These are phyloP conservation scores for Puccinia brachypodii DNA, from an alignment of 1,284 basidiomycete genomes.

Conservation along the genomic window DNA sequence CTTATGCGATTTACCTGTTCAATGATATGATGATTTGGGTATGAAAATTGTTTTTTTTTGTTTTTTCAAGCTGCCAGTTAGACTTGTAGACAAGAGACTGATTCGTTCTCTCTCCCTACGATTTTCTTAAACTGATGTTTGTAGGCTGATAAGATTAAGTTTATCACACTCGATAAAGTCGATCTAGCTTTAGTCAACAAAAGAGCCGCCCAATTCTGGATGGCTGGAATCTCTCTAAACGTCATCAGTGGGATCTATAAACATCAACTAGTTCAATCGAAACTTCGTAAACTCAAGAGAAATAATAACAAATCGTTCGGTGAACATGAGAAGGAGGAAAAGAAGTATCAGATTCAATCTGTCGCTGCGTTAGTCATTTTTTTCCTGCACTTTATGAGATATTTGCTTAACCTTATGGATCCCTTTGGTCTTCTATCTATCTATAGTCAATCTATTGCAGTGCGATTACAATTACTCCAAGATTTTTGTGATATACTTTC, in stretches of 20 bases:
- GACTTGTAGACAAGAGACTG: constrained; percentile 58
- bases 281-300: background rate
- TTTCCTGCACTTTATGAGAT: constrained; percentile 54
- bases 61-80: constrained; percentile 4
- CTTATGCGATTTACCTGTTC: constrained; percentile 84
- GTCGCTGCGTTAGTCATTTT: constrained; percentile 14
- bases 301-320: constrained; percentile 6
- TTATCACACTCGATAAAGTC: constrained; percentile 61
- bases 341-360: constrained; percentile 28
- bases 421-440: constrained; percentile 52
- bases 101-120: constrained; percentile 60
- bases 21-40: constrained; percentile 85
- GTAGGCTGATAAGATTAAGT: constrained; percentile 56
- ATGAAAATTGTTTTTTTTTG: constrained; percentile 53
- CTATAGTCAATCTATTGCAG: constrained; percentile 66
- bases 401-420: constrained; percentile 57
- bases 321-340: constrained; percentile 40
- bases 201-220: constrained; percentile 83
- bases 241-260: constrained; percentile 47
- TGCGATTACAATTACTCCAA: constrained; percentile 74
- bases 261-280: constrained; percentile 15
- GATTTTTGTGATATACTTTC: constrained; percentile 83
- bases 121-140: too few relatives aligned
- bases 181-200: constrained; percentile 69
- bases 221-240: constrained; percentile 69